Evolutionary conservation across 768 basidiomycete species (phyloP).

Genomic region (Mrakia blollopis): DNA sequence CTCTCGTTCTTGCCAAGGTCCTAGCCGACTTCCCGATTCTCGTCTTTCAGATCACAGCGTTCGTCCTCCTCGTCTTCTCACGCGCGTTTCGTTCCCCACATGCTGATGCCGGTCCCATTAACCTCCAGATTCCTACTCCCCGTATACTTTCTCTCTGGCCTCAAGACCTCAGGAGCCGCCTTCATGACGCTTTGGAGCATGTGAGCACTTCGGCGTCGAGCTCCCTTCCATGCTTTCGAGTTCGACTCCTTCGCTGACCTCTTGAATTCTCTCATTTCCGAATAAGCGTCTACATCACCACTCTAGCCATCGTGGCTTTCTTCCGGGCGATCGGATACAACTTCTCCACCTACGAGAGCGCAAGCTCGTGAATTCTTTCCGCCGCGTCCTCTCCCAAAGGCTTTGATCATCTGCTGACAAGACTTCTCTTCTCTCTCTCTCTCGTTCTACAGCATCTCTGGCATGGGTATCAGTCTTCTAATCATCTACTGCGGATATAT

Average conservation of each 20-base stretch:
- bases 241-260: too few relatives aligned
- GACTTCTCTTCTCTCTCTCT: too few relatives aligned
- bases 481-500: too few relatives aligned
- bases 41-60: neutral
- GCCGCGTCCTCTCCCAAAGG: neutral
- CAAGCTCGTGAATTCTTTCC: neutral
- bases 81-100: neutral
- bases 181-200: too few relatives aligned
- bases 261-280: too few relatives aligned
- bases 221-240: too few relatives aligned
- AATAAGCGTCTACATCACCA: too few relatives aligned
- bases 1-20: conserved; percentile 46
- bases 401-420: too few relatives aligned
- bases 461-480: too few relatives aligned
- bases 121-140: conserved; percentile 47
- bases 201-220: neutral
- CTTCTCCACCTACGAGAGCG: conserved; percentile 30
- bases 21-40: conserved; percentile 46
- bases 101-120: too few relatives aligned
- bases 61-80: neutral
- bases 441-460: too few relatives aligned
- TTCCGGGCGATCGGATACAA: conserved; percentile 30
- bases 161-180: too few relatives aligned
- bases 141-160: conserved; percentile 31
- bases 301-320: conserved; percentile 7